Conservation (phyloP, 1,139 yeast genomes). For the Debaryomyces nepalensis region DNA sequence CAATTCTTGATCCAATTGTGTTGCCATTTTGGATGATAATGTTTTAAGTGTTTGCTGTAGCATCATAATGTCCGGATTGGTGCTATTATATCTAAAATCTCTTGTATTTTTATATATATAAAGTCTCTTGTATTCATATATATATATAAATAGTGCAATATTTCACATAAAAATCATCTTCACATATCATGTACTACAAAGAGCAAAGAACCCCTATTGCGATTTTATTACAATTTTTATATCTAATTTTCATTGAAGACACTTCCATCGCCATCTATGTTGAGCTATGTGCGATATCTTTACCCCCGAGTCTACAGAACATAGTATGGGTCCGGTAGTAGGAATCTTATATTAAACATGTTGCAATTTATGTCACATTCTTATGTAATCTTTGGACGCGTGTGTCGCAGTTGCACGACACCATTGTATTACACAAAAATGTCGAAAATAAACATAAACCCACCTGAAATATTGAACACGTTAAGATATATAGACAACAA, state of each 20-base stretch:
- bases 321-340: neutral
- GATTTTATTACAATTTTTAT: neutral
- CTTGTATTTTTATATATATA: too few species aligned
- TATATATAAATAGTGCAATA: neutral
- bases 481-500: neutral
- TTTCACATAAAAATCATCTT: neutral
- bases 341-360: neutral
- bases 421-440: conserved; percentile 12
- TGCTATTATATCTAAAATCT: too few species aligned
- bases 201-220: conserved; percentile 3
- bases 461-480: conserved; percentile 3
- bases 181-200: conserved; percentile 4
- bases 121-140: too few species aligned
- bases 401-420: neutral
- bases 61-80: conserved; percentile 8
- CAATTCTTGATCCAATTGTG: conserved; percentile 78
- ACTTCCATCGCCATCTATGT: too few species aligned
- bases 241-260: neutral
- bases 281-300: too few species aligned
- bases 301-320: too few species aligned
- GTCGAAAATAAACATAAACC: conserved; percentile 7
- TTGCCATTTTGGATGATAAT: conserved; percentile 71
- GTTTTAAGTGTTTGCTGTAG: conserved; percentile 29
- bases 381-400: conserved; percentile 8
- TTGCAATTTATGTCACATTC: conserved; percentile 5